Conservation (phyloP, 2,329 filamentous ascomycete genomes). For the Aureobasidium pullulans region DNA sequence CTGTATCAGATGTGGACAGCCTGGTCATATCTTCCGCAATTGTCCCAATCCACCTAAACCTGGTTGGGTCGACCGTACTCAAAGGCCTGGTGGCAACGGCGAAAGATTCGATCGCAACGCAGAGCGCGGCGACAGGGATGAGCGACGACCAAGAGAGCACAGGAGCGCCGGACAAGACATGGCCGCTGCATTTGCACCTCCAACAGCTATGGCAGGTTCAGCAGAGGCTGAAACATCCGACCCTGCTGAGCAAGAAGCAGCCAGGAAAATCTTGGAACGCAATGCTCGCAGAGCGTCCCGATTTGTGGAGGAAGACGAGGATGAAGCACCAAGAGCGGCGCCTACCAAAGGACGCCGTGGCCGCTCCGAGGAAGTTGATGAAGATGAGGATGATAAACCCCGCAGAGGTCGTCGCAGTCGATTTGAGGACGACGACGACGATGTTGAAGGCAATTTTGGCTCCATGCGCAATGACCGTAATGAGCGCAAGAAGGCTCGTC, state of each 20-base stretch:
- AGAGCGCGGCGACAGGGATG: neutral
- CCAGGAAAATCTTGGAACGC: slow-evolving; percentile 8
- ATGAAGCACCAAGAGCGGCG: neutral
- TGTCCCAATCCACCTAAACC: slow-evolving; percentile 9
- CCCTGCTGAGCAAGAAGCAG: slow-evolving; percentile 10
- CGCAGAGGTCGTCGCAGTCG: slow-evolving; percentile 11
- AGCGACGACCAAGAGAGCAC: slow-evolving; percentile 5
- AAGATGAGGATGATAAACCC: slow-evolving; percentile 15
- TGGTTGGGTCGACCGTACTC: slow-evolving; percentile 2
- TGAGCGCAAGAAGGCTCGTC: slow-evolving; percentile 20
- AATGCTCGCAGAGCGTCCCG: slow-evolving; percentile 13
- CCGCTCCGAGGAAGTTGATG: slow-evolving; percentile 15
- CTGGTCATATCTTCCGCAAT: neutral
- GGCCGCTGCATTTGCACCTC: neutral
- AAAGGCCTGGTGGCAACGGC: neutral
- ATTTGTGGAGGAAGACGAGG: slow-evolving; percentile 12
- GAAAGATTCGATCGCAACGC: neutral
- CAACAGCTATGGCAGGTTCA: no score
- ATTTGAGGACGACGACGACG: slow-evolving; percentile 9
- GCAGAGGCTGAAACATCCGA: neutral
- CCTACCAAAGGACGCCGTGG: slow-evolving; percentile 18
- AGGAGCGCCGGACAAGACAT: slow-evolving; percentile 1
- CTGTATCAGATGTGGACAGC: slow-evolving; percentile 7
- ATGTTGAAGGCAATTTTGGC: slow-evolving; percentile 15
- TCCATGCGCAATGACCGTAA: slow-evolving; percentile 16